Percentiles rank a stretch among this genome's conserved stretches.
Evolutionary conservation across 768 basidiomycete species (phyloP).

Genomic region (Collybia sp.): DNA sequence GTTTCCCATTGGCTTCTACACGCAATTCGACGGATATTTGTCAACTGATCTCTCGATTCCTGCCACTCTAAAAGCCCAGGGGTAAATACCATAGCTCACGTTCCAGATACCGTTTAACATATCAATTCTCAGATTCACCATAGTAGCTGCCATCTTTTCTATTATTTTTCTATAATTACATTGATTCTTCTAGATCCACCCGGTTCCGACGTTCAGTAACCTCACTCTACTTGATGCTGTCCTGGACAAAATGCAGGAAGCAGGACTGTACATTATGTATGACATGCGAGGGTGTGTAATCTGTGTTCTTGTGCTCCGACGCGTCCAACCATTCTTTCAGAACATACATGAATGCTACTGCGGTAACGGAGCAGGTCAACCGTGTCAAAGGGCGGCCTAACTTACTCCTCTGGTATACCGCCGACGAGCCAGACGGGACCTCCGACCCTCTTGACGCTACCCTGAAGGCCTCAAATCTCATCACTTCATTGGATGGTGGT

Average conservation of each 20-base stretch:
- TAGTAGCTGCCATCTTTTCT: conserved; percentile 22
- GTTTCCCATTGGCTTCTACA: conserved; percentile 76
- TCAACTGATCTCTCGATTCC: conserved; percentile 48
- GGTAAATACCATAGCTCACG: conserved; percentile 31
- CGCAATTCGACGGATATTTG: conserved; percentile 51
- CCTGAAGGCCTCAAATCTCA: conserved; percentile 43
- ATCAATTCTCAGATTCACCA: conserved; percentile 27
- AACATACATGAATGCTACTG: conserved; percentile 60
- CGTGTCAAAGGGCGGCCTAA: conserved; percentile 62
- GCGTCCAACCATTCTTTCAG: conserved; percentile 20
- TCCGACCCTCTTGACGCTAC: conserved; percentile 65
- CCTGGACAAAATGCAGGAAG: conserved; percentile 68
- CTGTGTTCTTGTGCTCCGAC: background rate
- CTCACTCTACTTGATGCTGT: conserved; percentile 52
- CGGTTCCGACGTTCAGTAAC: conserved; percentile 62
- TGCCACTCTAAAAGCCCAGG: conserved; percentile 49
- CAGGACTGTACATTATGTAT: conserved; percentile 72
- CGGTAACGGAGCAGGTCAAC: conserved; percentile 66
- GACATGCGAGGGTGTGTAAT: conserved; percentile 62
- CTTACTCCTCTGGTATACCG: conserved; percentile 70
- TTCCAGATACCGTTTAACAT: background rate
- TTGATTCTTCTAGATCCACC: conserved; percentile 51
- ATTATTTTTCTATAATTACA: conserved; percentile 16
- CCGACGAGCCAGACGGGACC: conserved; percentile 68
- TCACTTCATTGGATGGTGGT: conserved; percentile 52